Evolutionary conservation across 257 asterid species (phyloP), one percentile per base, ranked within the genome.

Genomic region (Apocynum venetum): DNA sequence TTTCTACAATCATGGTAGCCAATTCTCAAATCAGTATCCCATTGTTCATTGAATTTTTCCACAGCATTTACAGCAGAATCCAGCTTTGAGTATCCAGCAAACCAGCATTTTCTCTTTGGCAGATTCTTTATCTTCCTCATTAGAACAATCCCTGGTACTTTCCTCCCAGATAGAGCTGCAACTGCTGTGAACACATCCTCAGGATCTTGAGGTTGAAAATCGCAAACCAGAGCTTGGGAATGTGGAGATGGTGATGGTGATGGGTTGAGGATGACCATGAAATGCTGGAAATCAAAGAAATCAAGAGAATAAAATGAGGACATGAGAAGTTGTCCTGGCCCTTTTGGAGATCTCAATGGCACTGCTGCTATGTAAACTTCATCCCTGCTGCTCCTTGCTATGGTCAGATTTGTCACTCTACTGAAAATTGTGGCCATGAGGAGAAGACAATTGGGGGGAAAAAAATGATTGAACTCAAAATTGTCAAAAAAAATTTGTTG

Each of bases 161-260:
- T 79, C 77, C 83, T 61, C 2, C 96, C 91, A 1, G 91, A 85
- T 77, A 93, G 82, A 19, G 97, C 97, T 19, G 90, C 83, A 44
- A 80, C 81, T 9, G 97, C 97, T 35, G 90, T 88, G 77, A 57
- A 79, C 49, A 92, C 38, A 69, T 77, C 88, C 80, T 93, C 96
- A 4, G 98, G 97, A 79, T 93, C 94, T 78, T 77, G 44, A 8
- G 98, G 98, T 82, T 92, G 98, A 71, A 93, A 93, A 82, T 93
- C 97, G 80, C 80, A 91, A 38, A 87, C 97, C 65, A 84, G 4
- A 31, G 77, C 92, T 88, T 83, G 51, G 31, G 55, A 55, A 0
- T 67, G 31, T 25, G 52, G 57, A 61, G 52, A 8, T 0, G 81
- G 78, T 3, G 86, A 59, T 44, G 86, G 73, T 14, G 79, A 43